A percentile compares a stretch with the other conserved stretches of the same genome.
Conservation (phyloP, 495 filamentous ascomycete species). For the Penicillium turbatum region DNA sequence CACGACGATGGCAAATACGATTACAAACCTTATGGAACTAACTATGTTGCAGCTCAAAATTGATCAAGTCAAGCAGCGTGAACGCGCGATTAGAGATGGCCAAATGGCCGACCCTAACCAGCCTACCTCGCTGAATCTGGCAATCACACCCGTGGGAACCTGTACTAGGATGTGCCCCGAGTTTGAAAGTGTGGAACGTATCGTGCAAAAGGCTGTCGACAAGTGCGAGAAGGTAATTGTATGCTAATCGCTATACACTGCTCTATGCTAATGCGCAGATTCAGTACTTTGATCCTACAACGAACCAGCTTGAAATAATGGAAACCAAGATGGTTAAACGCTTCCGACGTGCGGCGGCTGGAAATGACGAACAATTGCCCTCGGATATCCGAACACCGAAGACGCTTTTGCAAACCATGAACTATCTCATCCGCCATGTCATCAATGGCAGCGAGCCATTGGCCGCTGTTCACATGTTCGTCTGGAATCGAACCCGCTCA, state of each 20-base stretch:
- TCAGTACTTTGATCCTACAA: slow-evolving; percentile 38
- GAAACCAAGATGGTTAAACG: slow-evolving; percentile 76
- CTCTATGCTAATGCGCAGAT: slow-evolving; percentile 12
- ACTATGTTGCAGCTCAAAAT: slow-evolving; percentile 51
- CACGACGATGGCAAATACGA: background rate
- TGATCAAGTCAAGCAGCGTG: slow-evolving; percentile 63
- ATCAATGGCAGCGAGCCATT: slow-evolving; percentile 60
- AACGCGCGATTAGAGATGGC: slow-evolving; percentile 64
- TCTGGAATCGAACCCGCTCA: slow-evolving; percentile 91
- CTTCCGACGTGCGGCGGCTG: slow-evolving; percentile 84
- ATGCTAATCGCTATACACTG: background rate
- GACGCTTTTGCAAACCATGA: slow-evolving; percentile 68
- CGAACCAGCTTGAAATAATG: slow-evolving; percentile 35
- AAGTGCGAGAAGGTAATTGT: slow-evolving; percentile 52
- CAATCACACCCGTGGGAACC: slow-evolving; percentile 81
- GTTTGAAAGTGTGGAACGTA: slow-evolving; percentile 77
- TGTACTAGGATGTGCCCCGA: slow-evolving; percentile 94
- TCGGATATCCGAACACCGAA: slow-evolving; percentile 83
- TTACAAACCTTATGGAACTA: slow-evolving; percentile 7
- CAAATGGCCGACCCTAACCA: slow-evolving; percentile 88
- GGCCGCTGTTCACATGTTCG: slow-evolving; percentile 70
- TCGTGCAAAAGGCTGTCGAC: slow-evolving; percentile 63
- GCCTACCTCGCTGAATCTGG: slow-evolving; percentile 71
- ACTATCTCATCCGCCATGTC: slow-evolving; percentile 78
- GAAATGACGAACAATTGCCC: slow-evolving; percentile 83